phyloP scores from a whole-genome alignment of 2,329 filamentous ascomycete species.

The Scytalidium sp. region DNA sequence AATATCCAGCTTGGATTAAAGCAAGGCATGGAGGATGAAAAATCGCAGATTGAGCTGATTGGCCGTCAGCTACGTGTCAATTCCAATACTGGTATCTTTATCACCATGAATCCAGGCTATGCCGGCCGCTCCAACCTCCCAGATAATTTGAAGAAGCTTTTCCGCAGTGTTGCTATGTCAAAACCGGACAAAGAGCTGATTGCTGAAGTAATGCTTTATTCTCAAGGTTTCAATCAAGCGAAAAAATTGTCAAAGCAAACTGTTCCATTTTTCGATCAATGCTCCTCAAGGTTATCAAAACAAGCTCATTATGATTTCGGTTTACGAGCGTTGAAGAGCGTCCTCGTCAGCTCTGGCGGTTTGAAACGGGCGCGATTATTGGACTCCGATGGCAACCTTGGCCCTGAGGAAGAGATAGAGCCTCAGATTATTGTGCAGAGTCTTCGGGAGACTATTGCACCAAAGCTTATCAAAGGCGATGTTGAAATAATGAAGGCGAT shows the following conservation, averaged over 20 bases:
- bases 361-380: constrained; percentile 82
- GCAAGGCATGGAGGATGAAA: constrained; percentile 76
- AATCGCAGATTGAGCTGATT: constrained; percentile 89
- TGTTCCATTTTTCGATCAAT: constrained; percentile 97
- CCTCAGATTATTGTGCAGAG: constrained; percentile 99
- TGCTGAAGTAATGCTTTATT: constrained; percentile 99
- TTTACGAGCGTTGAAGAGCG: constrained; percentile 95
- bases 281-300: constrained; percentile 77
- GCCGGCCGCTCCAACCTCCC: constrained; percentile 96
- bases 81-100: constrained; percentile 95
- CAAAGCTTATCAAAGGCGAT: constrained; percentile 91
- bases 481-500: constrained; percentile 84
- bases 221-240: constrained; percentile 96
- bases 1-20: constrained; percentile 97
- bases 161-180: constrained; percentile 99
- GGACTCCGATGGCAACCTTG: constrained; percentile 50
- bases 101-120: constrained; percentile 99
- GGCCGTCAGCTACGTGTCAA: constrained; percentile 89
- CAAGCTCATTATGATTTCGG: constrained; percentile 99
- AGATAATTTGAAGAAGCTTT: constrained; percentile 99
- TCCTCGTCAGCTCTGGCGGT: constrained; percentile 94
- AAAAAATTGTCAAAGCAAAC: constrained; percentile 93
- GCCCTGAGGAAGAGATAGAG: constrained; percentile 74
- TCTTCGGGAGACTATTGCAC: constrained; percentile 95
- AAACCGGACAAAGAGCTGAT: constrained; percentile 99